Evolutionary conservation across 768 basidiomycete species (phyloP).

Genomic region (Tricholomella constricta): DNA sequence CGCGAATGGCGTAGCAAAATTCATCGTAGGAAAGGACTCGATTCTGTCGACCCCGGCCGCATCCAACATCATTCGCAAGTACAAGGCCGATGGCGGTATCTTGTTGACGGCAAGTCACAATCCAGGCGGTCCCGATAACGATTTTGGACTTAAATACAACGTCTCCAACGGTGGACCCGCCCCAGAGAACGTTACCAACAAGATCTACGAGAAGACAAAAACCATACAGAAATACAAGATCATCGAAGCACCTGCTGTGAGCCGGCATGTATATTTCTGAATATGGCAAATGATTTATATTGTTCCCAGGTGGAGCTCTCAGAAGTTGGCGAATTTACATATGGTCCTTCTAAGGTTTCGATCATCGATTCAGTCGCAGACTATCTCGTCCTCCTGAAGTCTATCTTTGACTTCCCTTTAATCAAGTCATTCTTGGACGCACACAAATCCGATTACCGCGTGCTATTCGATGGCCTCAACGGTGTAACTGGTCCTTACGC

Average conservation of each 20-base stretch:
- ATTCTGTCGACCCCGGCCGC: constrained; percentile 98
- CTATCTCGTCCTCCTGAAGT: constrained; percentile 80
- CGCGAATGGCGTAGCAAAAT: constrained; percentile 88
- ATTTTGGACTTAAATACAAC: constrained; percentile 99
- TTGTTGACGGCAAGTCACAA: constrained; percentile 97
- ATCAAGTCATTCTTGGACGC: constrained; percentile 86
- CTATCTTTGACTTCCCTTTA: constrained; percentile 92
- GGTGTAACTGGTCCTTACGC: constrained; percentile 99
- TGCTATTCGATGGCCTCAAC: constrained; percentile 94
- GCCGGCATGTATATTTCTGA: constrained; percentile 26
- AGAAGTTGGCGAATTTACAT: constrained; percentile 74
- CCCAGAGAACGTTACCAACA: constrained; percentile 94
- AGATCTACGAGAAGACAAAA: constrained; percentile 92
- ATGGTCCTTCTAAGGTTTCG: constrained; percentile 82
- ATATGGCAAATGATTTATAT: constrained; percentile 5
- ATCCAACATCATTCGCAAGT: constrained; percentile 93
- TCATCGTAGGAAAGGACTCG: constrained; percentile 88
- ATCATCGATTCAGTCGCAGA: constrained; percentile 95
- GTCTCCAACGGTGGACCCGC: constrained; percentile 97
- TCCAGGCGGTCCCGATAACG: constrained; percentile 96
- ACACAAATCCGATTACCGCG: constrained; percentile 69
- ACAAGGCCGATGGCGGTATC: constrained; percentile 96
- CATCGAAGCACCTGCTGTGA: constrained; percentile 73
- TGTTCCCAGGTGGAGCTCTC: constrained; percentile 73
- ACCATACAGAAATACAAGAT: constrained; percentile 83